Evolutionary conservation across 345 rosid genomes (phyloP), one percentile per base, ranked within the genome.

Genomic region (Lenwebbia sp.): DNA sequence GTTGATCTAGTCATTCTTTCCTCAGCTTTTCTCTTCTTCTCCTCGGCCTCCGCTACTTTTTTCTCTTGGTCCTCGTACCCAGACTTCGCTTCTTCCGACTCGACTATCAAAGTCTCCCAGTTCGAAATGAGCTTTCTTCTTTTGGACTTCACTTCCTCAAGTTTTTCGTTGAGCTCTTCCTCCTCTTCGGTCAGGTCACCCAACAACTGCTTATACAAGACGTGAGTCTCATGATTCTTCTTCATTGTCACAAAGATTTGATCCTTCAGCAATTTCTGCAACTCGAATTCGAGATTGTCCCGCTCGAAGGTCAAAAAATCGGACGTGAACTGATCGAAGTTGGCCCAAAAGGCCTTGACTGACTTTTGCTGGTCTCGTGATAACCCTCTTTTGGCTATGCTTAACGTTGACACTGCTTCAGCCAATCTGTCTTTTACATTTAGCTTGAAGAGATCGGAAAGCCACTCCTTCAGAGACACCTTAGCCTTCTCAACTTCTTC

Each of bases 41-140:
- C 87, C 85, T 86, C 82, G 10, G 87, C 82, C 78, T 86, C 87
- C 2, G 33, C 85, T 8, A 82, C 81, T 86, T 82, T 86, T 54
- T 62, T 51, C 52, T 86, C 85, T 30, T 82, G 82, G 52, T 52
- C 57, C 44, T 12, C 49, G 60, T 82, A 82, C 52, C 10, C 50
- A 54, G 74, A 10, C 82, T 86, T 76, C 3, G 58, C 84, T 19
- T 57, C 81, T 47, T 86, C 87, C 0, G 85, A 86, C 22, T 86
- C 85, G 14, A 49, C 47, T 53, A 86, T 51, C 50, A 86, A 57
- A 5, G 54, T 55, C 58, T 86, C 75, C 85, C 88, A 86, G 37
- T 53, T 82, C 1, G 55, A 83, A n/a, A 82, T 37, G n/a, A 86
- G 88, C 41, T 62, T 65, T 28, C n/a, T 53, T 57, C 19, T 86